Percentiles rank a stretch among this genome's conserved stretches.
Evolutionary conservation across 306 rosid genomes (phyloP).

Genomic region (Boehmeria nivea): DNA sequence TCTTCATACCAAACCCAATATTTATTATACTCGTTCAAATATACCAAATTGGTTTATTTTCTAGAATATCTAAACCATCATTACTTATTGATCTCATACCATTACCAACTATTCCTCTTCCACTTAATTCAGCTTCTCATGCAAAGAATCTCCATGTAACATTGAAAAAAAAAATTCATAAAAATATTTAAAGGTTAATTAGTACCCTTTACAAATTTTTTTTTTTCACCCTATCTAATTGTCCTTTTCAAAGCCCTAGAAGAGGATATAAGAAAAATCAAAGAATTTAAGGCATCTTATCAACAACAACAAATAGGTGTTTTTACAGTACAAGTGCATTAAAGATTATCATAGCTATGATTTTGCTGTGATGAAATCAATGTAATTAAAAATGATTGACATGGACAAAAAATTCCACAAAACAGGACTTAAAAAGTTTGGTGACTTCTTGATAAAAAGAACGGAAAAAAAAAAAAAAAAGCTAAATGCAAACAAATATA

Average conservation of each 20-base stretch:
- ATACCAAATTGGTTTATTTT: background rate
- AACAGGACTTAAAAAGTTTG: no score
- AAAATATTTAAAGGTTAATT: no score
- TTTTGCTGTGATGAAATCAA: constrained; percentile 4
- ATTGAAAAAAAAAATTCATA: no score
- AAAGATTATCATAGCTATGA: background rate
- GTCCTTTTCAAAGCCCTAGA: background rate
- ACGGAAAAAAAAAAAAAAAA: no score
- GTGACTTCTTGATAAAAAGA: no score
- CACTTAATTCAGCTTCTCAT: background rate
- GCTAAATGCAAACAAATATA: no score
- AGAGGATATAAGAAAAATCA: background rate
- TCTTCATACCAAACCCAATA: background rate
- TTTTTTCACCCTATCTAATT: background rate
- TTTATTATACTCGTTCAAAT: background rate
- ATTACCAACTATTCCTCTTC: background rate
- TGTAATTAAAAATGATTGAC: constrained; percentile 1
- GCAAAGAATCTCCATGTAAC: background rate
- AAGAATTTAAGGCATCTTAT: background rate
- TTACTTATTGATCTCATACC: background rate
- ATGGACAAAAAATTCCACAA: no score
- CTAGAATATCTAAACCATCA: background rate
- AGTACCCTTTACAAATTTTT: background rate
- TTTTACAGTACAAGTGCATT: no score
- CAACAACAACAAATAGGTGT: background rate